These are phyloP conservation scores for Vaccinium macrocarpon DNA, from an alignment of 148 eudicot genomes.

Conservation along the genomic window DNA sequence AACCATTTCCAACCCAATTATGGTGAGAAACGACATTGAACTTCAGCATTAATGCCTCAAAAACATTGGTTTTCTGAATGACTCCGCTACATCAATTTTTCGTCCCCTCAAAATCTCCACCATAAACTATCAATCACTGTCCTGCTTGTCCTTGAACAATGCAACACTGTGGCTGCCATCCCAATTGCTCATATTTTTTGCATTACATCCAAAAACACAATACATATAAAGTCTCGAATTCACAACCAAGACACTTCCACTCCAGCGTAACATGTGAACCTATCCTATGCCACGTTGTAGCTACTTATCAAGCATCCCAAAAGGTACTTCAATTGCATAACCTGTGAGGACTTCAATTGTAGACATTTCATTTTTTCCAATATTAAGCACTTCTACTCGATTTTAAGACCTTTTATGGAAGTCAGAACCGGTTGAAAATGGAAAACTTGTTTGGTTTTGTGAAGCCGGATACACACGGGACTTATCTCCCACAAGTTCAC, in stretches of 20 bases:
- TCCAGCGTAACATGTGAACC: background rate
- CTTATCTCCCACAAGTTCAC: too few relatives aligned
- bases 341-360: background rate
- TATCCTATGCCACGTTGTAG: background rate
- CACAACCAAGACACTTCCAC: background rate
- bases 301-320: background rate
- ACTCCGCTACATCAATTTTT: background rate
- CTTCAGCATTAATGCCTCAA: background rate
- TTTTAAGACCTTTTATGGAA: background rate
- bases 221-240: background rate
- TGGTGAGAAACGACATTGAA: background rate
- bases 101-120: background rate
- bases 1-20: background rate
- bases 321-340: background rate
- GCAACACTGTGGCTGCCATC: background rate
- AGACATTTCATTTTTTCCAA: background rate
- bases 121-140: background rate
- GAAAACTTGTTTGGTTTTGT: background rate
- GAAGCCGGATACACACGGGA: background rate
- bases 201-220: constrained; percentile 12
- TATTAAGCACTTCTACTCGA: background rate
- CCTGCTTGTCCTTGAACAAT: background rate
- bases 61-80: background rate
- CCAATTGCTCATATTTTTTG: constrained; percentile 1
- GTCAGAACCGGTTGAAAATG: background rate